phyloP scores from a whole-genome alignment of 2,329 filamentous ascomycete species.

The Arthrinium phaeospermum region DNA sequence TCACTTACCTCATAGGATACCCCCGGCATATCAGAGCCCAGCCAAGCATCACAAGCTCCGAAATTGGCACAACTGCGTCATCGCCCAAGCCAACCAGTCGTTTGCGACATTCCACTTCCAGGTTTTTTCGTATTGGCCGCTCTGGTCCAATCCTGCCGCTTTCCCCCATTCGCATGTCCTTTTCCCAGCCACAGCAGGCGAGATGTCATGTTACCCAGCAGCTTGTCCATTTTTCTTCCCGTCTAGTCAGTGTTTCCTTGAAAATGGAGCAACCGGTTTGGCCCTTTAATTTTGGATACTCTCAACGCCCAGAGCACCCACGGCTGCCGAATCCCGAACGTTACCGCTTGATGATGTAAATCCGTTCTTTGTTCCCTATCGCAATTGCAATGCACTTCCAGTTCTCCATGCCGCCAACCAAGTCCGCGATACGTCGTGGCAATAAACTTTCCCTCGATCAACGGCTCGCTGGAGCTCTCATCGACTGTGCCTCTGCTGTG shows the following conservation, averaged over 20 bases:
- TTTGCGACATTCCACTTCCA: neutral
- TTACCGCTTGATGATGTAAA: neutral
- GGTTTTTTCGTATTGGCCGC: neutral
- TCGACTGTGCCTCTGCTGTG: neutral
- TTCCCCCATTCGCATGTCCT: neutral
- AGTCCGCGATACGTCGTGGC: neutral
- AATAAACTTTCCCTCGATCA: neutral
- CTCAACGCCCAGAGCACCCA: neutral
- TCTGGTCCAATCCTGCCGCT: neutral
- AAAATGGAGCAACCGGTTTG: neutral
- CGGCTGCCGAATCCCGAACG: constrained; percentile 5
- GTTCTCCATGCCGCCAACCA: neutral
- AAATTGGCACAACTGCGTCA: constrained; percentile 3
- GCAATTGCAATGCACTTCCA: neutral
- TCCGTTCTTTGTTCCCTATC: neutral
- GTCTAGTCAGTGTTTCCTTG: neutral
- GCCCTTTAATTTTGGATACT: neutral
- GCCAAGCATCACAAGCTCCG: neutral
- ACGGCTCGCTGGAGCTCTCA: neutral
- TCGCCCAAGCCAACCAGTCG: neutral
- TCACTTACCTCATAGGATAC: constrained; percentile 11
- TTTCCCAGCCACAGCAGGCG: neutral
- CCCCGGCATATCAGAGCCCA: neutral
- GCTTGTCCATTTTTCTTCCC: neutral
- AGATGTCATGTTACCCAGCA: constrained; percentile 1